These are phyloP conservation scores for Thielaviopsis euricoi DNA, from an alignment of 2,329 filamentous ascomycete genomes.

Conservation along the genomic window DNA sequence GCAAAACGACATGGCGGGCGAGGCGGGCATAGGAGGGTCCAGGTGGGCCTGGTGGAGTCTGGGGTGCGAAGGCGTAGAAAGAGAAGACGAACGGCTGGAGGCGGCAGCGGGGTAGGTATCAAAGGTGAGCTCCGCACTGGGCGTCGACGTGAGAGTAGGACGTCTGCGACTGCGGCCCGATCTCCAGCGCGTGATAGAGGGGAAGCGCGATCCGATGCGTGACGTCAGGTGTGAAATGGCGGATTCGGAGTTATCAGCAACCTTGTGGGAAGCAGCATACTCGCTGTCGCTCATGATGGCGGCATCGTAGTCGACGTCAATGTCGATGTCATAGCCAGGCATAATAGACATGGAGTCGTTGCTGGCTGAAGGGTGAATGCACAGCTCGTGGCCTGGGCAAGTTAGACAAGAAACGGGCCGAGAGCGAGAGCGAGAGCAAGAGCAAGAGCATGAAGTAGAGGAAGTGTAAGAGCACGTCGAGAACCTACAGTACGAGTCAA, in stretches of 20 bases:
- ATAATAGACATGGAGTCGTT: slow-evolving; percentile 12
- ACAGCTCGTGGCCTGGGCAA: slow-evolving; percentile 5
- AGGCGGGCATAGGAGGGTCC: slow-evolving; percentile 40
- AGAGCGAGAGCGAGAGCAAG: not conserved
- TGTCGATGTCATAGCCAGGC: slow-evolving; percentile 25
- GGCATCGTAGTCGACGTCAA: slow-evolving; percentile 46
- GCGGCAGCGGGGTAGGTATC: slow-evolving; percentile 50
- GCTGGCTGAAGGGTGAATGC: not conserved
- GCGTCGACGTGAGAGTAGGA: slow-evolving; percentile 31
- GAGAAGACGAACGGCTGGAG: slow-evolving; percentile 60
- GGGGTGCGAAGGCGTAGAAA: slow-evolving; percentile 43
- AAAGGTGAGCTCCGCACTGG: slow-evolving; percentile 68
- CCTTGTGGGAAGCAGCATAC: slow-evolving; percentile 5
- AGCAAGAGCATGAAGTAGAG: not conserved
- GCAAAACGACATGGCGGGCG: slow-evolving; percentile 46
- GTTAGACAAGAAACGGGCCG: slow-evolving; percentile 14
- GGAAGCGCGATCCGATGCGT: slow-evolving; percentile 46
- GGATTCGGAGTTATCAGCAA: slow-evolving; percentile 27
- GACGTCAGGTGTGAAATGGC: slow-evolving; percentile 45
- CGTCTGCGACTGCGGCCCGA: slow-evolving; percentile 19
- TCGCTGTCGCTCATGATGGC: slow-evolving; percentile 52
- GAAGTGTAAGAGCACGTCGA: slow-evolving; percentile 15
- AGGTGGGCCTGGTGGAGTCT: slow-evolving; percentile 24
- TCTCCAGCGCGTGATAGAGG: slow-evolving; percentile 34
- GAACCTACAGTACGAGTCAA: slow-evolving; percentile 62